These are phyloP conservation scores for Pythium biforme DNA, from an alignment of 352 stramenopile genomes.

Conservation along the genomic window DNA sequence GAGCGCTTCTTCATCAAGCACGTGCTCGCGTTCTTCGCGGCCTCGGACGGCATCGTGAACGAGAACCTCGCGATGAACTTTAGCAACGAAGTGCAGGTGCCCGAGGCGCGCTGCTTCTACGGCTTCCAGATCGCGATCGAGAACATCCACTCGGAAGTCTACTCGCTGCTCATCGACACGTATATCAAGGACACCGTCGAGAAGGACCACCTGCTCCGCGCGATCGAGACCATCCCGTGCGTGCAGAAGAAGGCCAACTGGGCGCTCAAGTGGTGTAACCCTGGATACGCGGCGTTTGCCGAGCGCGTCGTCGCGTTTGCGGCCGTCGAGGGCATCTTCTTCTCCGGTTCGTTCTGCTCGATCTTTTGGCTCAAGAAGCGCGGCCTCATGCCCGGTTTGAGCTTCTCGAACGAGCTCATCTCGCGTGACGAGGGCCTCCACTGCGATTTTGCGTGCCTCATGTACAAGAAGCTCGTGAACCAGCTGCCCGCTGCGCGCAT, in stretches of 20 bases:
- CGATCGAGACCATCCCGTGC: slow-evolving; percentile 98
- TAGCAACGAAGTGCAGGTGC: slow-evolving; percentile 95
- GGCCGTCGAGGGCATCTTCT: slow-evolving; percentile 99
- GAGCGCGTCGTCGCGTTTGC: slow-evolving; percentile 97
- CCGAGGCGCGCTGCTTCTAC: slow-evolving; percentile 98
- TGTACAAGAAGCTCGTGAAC: slow-evolving; percentile 98
- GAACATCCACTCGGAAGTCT: slow-evolving; percentile 99
- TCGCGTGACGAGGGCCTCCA: slow-evolving; percentile 98
- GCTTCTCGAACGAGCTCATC: slow-evolving; percentile 99
- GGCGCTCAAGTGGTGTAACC: slow-evolving; percentile 97
- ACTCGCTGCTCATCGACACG: slow-evolving; percentile 99
- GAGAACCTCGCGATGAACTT: slow-evolving; percentile 99
- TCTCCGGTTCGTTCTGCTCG: slow-evolving; percentile 98
- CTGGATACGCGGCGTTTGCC: slow-evolving; percentile 91
- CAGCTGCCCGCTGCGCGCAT: slow-evolving; percentile 93
- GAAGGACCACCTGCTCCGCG: slow-evolving; percentile 94
- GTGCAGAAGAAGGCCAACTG: slow-evolving; percentile 97
- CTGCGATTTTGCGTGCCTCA: slow-evolving; percentile 98
- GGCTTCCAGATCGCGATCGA: slow-evolving; percentile 99
- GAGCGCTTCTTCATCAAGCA: slow-evolving; percentile 98
- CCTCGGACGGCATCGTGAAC: slow-evolving; percentile 98
- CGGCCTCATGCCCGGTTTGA: slow-evolving; percentile 97
- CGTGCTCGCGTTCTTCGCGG: slow-evolving; percentile 98
- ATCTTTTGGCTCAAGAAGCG: slow-evolving; percentile 99
- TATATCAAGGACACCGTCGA: slow-evolving; percentile 96